phyloP scores from a whole-genome alignment of 805 yeast genomes.

The Myxozyma melibiosi region DNA sequence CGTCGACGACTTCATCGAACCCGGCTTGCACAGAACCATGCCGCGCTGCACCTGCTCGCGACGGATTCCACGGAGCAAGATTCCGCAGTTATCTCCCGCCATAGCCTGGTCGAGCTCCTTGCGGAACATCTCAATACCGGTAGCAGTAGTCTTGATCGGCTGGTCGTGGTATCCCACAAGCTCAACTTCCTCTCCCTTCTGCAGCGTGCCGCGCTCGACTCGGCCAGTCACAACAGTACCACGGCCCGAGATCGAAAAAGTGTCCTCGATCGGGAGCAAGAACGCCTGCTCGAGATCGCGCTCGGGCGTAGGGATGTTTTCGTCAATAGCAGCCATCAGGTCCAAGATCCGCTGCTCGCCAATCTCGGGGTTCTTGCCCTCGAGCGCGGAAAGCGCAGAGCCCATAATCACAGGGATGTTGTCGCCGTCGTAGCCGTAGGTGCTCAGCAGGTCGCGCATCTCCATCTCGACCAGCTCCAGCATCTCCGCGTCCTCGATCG shows the following conservation, averaged over 20 bases:
- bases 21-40: constrained; percentile 95
- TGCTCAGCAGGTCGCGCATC: constrained; percentile 91
- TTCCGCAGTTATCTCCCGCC: constrained; percentile 99
- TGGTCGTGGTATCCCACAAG: constrained; percentile 88
- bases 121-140: constrained; percentile 99
- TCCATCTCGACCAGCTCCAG: constrained; percentile 99
- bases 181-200: constrained; percentile 98
- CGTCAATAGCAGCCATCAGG: constrained; percentile 90
- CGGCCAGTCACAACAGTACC: constrained; percentile 99
- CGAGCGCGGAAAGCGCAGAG: constrained; percentile 95
- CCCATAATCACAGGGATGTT: constrained; percentile 98
- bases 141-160: constrained; percentile 90
- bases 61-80: constrained; percentile 95
- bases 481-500: constrained; percentile 98
- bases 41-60: constrained; percentile 97
- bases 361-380: constrained; percentile 83
- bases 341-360: constrained; percentile 80
- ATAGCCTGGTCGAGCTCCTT: constrained; percentile 96
- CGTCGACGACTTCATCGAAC: constrained; percentile 87
- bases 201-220: constrained; percentile 96
- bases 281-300: constrained; percentile 97
- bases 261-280: constrained; percentile 96
- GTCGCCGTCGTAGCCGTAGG: constrained; percentile 97
- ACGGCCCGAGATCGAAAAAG: constrained; percentile 98
- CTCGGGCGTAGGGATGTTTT: constrained; percentile 90